phyloP scores from a whole-genome alignment of 2,329 filamentous ascomycete species.

The Cercospora zeae-maydis region DNA sequence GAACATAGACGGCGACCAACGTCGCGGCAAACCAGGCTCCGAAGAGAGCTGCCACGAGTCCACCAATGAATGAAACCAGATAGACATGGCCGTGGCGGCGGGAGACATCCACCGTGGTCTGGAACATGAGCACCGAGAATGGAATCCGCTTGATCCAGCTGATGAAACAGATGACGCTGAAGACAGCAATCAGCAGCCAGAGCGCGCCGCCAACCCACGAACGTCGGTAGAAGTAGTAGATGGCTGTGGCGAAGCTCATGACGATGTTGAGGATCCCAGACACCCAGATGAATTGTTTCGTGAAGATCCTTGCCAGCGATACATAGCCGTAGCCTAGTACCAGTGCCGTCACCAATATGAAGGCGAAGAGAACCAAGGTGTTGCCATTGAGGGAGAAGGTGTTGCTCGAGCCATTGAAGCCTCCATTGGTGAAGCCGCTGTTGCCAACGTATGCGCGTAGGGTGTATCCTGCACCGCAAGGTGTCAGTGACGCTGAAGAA shows the following conservation, averaged over 20 bases:
- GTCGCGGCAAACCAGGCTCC: constrained; percentile 84
- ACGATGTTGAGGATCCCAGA: constrained; percentile 85
- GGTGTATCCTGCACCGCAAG: constrained; percentile 51
- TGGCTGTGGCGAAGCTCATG: constrained; percentile 77
- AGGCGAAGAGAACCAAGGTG: constrained; percentile 79
- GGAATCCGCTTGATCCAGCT: constrained; percentile 88
- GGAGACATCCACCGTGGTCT: constrained; percentile 79
- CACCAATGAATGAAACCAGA: constrained; percentile 77
- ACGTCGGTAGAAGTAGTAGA: constrained; percentile 74
- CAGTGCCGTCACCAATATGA: constrained; percentile 69
- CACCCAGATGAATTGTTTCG: constrained; percentile 89
- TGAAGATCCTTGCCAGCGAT: constrained; percentile 48
- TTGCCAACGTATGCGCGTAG: constrained; percentile 70
- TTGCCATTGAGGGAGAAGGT: constrained; percentile 72
- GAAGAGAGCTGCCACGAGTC: constrained; percentile 69
- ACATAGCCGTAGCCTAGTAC: constrained; percentile 76
- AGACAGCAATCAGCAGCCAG: constrained; percentile 76
- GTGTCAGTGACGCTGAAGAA: neutral
- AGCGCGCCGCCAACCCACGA: constrained; percentile 85
- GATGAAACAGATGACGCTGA: constrained; percentile 78
- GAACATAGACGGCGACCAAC: constrained; percentile 79
- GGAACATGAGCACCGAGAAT: constrained; percentile 85
- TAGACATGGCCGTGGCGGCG: constrained; percentile 84
- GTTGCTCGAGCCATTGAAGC: constrained; percentile 68
- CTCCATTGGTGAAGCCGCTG: constrained; percentile 57